Evolutionary conservation across 768 basidiomycete species (phyloP), one percentile per base, ranked within the genome.

Genomic region (Panellus pusillus): DNA sequence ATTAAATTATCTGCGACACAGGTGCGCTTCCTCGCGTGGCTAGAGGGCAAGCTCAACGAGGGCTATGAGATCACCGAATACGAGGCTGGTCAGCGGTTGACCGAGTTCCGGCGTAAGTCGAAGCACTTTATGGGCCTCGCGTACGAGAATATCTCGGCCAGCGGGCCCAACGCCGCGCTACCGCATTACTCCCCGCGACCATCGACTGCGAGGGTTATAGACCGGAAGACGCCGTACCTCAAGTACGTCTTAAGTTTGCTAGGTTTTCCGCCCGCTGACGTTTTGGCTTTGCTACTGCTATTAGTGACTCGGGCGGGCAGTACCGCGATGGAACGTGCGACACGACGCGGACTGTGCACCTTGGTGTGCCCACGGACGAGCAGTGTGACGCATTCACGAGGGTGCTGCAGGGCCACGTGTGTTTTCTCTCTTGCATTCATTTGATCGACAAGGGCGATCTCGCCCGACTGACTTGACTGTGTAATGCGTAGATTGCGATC

Each of bases 381-480:
- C 86, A 92, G 67, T 87, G 83, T 66, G 89, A 94, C 60, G 93
- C 96, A 1, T 99, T 86, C 70, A 99, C 97, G 28, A 79, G 93
- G 42, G 97, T 98, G 39, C 68, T 99, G 52, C 97, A 99, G 72
- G 96, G 95, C 8, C 97, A 99, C 73, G 91, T 93, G 75, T 64
- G 90, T 79, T 53, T 54, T 61, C 36, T 52, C 44, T 55, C 36
- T 55, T 43, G 64, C 55, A 24, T 9, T 15, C 39, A 56, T 64
- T 55, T 62, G 47, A 60, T 50, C 24, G 24, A 24, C 24, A 6
- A 24, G 24, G 24, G 24, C 24, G 24, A 24, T 24, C 24, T 24
- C 24, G 24, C 18, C n/a, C 40, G 40, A 41, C 18, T 18, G 27
- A 31, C 38, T 45, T 52, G 37, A 53, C 45, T 36, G 37, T 8